Conservation (phyloP, 1,284 basidiomycete species). For the Trametes versicolor region DNA sequence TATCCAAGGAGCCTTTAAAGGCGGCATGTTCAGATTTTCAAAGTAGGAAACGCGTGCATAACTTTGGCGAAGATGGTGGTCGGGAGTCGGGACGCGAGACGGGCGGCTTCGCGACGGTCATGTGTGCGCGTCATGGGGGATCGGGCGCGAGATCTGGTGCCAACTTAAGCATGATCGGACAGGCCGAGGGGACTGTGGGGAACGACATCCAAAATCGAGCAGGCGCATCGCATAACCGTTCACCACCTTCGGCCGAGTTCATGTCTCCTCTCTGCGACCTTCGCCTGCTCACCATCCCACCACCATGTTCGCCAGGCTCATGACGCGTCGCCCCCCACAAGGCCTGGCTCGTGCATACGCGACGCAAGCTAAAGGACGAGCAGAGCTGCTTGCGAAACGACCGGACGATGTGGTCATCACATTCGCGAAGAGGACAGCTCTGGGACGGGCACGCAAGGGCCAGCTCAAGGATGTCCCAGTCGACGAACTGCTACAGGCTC, state of each 20-base stretch:
- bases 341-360: slow-evolving; percentile 53
- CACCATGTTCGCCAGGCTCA: slow-evolving; percentile 38
- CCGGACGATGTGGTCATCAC: slow-evolving; percentile 89
- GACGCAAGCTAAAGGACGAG: slow-evolving; percentile 54
- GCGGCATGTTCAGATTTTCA: too few relatives aligned
- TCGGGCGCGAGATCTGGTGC: slow-evolving; percentile 29
- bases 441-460: slow-evolving; percentile 83
- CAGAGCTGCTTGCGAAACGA: slow-evolving; percentile 65
- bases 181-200: slow-evolving; percentile 27
- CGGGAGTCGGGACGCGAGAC: not conserved
- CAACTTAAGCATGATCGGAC: not conserved
- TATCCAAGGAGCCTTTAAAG: too few relatives aligned
- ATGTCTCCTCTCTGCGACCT: slow-evolving; percentile 12
- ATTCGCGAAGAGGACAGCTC: slow-evolving; percentile 82
- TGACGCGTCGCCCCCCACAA: slow-evolving; percentile 16
- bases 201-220: slow-evolving; percentile 25
- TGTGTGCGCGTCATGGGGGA: slow-evolving; percentile 33
- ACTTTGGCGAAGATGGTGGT: not conserved
- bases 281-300: slow-evolving; percentile 14
- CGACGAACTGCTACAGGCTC: slow-evolving; percentile 74
- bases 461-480: slow-evolving; percentile 81
- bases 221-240: not conserved
- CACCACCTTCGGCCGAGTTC: not conserved
- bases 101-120: slow-evolving; percentile 18
- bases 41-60: not conserved